Conservation (phyloP, 176 grass and related monocot species). For the Juncus inflexus region DNA sequence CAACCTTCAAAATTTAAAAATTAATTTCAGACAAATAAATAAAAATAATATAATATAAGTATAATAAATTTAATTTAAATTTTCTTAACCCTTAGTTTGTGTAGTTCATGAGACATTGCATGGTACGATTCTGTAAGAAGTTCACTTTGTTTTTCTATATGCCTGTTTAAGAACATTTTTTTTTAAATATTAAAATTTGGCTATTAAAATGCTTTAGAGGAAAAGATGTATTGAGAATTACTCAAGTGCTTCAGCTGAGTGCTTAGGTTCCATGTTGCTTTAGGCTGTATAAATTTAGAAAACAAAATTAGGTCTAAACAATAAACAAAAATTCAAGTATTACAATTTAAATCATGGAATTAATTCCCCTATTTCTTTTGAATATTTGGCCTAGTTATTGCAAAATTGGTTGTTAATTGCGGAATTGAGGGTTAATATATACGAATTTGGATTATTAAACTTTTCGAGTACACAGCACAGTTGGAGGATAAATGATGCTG, state of each 20-base stretch:
- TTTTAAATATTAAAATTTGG: too few relatives aligned
- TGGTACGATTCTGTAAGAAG: conserved; percentile 57
- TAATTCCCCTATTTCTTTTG: too few relatives aligned
- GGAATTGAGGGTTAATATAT: too few relatives aligned
- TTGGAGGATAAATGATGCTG: too few relatives aligned
- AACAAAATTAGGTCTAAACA: conserved; percentile 9
- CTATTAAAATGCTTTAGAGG: neutral
- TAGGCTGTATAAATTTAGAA: conserved; percentile 23
- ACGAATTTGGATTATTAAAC: too few relatives aligned
- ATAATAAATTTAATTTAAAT: neutral
- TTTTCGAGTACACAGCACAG: too few relatives aligned
- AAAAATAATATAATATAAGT: neutral
- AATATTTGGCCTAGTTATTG: too few relatives aligned
- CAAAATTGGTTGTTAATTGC: too few relatives aligned
- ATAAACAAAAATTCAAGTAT: too few relatives aligned
- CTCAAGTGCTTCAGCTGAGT: conserved; percentile 60
- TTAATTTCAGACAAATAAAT: conserved; percentile 16
- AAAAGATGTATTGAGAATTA: conserved; percentile 29
- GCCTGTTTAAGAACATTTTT: conserved; percentile 24
- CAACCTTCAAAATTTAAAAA: conserved; percentile 46
- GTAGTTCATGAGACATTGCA: conserved; percentile 66
- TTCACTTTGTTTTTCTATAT: conserved; percentile 84
- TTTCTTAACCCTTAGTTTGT: conserved; percentile 55
- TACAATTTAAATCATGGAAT: too few relatives aligned
- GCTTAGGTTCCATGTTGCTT: conserved; percentile 62